phyloP scores from a whole-genome alignment of 176 grass and related monocot genomes.

The Hsuehochloa calcarea region DNA sequence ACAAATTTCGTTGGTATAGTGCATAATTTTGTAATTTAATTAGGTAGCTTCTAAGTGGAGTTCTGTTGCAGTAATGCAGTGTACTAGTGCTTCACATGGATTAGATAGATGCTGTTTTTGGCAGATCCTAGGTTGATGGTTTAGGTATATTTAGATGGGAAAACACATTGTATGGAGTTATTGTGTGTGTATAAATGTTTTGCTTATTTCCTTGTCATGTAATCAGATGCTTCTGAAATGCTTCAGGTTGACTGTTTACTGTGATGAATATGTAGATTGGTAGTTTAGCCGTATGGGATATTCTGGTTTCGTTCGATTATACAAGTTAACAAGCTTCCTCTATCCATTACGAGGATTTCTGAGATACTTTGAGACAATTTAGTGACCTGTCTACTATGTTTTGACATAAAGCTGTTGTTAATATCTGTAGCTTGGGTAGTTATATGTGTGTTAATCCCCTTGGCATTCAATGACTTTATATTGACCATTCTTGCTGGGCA shows the following conservation, averaged over 20 bases:
- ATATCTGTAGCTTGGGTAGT: background rate
- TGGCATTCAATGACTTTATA: background rate
- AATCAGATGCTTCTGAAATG: background rate
- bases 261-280: background rate
- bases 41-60: background rate
- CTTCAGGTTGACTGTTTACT: slow-evolving; percentile 4
- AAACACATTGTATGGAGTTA: background rate
- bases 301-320: background rate
- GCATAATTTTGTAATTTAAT: slow-evolving; percentile 12
- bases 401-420: background rate
- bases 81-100: background rate
- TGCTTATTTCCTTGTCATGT: background rate
- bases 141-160: background rate
- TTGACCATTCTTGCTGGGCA: background rate
- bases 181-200: background rate
- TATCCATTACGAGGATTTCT: background rate
- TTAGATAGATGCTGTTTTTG: background rate
- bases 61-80: background rate
- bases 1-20: slow-evolving; percentile 1
- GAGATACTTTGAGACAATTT: background rate
- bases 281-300: background rate
- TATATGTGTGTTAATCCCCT: background rate
- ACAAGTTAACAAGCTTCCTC: background rate
- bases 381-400: slow-evolving; percentile 1
- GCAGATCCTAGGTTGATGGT: background rate